phyloP scores from a whole-genome alignment of 2,329 filamentous ascomycete genomes.

The Capronia americana region DNA sequence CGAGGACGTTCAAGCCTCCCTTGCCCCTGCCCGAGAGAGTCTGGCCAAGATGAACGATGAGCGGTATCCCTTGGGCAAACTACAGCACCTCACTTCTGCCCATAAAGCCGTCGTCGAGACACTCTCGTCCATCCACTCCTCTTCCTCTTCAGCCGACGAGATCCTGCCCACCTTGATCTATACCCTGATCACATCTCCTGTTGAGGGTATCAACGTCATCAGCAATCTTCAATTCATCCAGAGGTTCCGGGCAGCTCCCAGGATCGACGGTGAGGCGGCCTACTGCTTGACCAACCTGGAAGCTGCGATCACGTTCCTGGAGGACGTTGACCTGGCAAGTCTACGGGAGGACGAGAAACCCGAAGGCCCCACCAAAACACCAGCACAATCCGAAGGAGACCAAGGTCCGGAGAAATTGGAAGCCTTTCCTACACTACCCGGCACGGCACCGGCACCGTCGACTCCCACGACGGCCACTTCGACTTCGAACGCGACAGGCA shows the following conservation, averaged over 20 bases:
- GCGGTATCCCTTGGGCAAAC: conserved; percentile 86
- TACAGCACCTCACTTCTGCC: conserved; percentile 83
- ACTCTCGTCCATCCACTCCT: conserved; percentile 67
- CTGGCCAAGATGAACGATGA: conserved; percentile 84
- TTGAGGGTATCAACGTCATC: conserved; percentile 84
- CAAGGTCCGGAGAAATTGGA: conserved; percentile 39
- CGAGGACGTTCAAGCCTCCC: conserved; percentile 73
- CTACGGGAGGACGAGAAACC: conserved; percentile 79
- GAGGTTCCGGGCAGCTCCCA: conserved; percentile 81
- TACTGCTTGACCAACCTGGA: conserved; percentile 97
- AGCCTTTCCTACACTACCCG: conserved; percentile 39
- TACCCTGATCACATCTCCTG: conserved; percentile 86
- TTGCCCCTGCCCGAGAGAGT: conserved; percentile 73
- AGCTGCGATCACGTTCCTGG: conserved; percentile 89
- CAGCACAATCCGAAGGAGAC: conserved; percentile 54
- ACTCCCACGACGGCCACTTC: conserved; percentile 31
- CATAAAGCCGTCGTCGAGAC: conserved; percentile 97
- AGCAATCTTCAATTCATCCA: conserved; percentile 97
- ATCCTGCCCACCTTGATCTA: conserved; percentile 97
- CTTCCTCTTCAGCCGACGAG: conserved; percentile 90
- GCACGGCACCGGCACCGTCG: conserved; percentile 21
- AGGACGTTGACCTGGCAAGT: conserved; percentile 92
- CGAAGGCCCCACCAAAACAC: conserved; percentile 67
- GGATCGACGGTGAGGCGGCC: conserved; percentile 89
- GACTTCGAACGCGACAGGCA: conserved; percentile 41